These are phyloP conservation scores for Lyophyllum shimeji DNA, from an alignment of 768 basidiomycete species.

Conservation along the genomic window DNA sequence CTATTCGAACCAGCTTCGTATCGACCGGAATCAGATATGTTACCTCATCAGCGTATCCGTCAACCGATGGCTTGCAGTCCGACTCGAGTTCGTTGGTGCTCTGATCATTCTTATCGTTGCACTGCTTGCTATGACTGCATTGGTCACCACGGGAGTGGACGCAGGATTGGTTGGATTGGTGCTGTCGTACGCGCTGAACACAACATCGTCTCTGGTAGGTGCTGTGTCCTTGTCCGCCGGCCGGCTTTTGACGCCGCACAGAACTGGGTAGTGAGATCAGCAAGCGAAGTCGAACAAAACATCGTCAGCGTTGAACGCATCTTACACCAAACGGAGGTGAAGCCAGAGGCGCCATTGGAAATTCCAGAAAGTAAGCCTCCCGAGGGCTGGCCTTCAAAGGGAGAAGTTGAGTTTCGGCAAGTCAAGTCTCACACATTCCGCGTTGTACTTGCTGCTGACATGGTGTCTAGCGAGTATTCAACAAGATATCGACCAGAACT, in stretches of 20 bases:
- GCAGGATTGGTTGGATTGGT: conserved; percentile 88
- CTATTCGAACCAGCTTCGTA: conserved; percentile 64
- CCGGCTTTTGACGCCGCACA: conserved; percentile 7
- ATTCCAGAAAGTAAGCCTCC: conserved; percentile 56
- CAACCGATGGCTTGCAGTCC: conserved; percentile 82
- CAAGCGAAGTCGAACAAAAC: conserved; percentile 88
- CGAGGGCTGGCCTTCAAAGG: conserved; percentile 69
- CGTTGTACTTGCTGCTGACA: conserved; percentile 2
- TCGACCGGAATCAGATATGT: conserved; percentile 87
- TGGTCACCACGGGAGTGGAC: conserved; percentile 78
- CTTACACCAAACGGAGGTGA: conserved; percentile 73
- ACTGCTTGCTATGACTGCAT: conserved; percentile 60
- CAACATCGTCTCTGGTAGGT: conserved; percentile 76
- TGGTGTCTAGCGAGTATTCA: conserved; percentile 56
- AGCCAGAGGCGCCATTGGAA: conserved; percentile 74
- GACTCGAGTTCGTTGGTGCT: conserved; percentile 83
- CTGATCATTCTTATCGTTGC: conserved; percentile 77
- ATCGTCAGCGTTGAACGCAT: conserved; percentile 90
- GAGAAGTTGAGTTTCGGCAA: conserved; percentile 72
- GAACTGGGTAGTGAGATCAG: conserved; percentile 69
- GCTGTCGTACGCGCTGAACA: conserved; percentile 80
- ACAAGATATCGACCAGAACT: conserved; percentile 79
- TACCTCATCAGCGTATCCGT: conserved; percentile 70
- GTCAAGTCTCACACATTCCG: conserved; percentile 21
- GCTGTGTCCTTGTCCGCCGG: conserved; percentile 1